phyloP scores from a whole-genome alignment of 2,329 filamentous ascomycete species.

The Penicillium brevicompactum region DNA sequence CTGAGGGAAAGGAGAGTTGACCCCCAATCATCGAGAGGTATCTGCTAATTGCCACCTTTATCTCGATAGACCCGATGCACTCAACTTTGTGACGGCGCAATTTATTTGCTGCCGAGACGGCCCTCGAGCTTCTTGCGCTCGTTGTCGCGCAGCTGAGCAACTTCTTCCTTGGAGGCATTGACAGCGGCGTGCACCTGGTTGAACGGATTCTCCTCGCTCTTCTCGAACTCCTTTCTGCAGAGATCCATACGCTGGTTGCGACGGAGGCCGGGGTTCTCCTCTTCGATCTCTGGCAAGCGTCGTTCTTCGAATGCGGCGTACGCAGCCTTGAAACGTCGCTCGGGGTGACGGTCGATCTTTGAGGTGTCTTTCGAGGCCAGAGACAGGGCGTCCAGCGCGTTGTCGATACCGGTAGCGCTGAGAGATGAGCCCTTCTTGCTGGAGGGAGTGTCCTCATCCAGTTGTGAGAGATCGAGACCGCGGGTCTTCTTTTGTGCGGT shows the following conservation, averaged over 20 bases:
- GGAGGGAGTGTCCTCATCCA: conserved; percentile 61
- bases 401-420: conserved; percentile 87
- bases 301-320: conserved; percentile 81
- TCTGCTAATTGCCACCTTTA: conserved; percentile 18
- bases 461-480: conserved; percentile 73
- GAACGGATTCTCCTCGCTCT: conserved; percentile 91
- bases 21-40: not conserved
- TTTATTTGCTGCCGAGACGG: conserved; percentile 52
- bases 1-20: not conserved
- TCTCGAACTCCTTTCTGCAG: conserved; percentile 91
- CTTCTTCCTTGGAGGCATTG: conserved; percentile 77
- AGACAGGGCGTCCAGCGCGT: conserved; percentile 83
- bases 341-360: conserved; percentile 86
- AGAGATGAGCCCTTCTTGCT: conserved; percentile 59
- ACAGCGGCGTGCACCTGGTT: conserved; percentile 78
- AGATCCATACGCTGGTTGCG: conserved; percentile 81
- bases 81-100: not conserved
- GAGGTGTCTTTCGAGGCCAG: conserved; percentile 60
- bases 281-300: conserved; percentile 80
- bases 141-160: conserved; percentile 63
- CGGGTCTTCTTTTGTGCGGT: conserved; percentile 57
- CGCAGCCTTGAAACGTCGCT: conserved; percentile 83
- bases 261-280: conserved; percentile 77
- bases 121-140: conserved; percentile 76
- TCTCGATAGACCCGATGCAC: not conserved